A percentile compares a stretch with the other conserved stretches of the same genome.
These are phyloP conservation scores for Carex arenaria DNA, from an alignment of 202 grass and related monocot species.

Conservation along the genomic window DNA sequence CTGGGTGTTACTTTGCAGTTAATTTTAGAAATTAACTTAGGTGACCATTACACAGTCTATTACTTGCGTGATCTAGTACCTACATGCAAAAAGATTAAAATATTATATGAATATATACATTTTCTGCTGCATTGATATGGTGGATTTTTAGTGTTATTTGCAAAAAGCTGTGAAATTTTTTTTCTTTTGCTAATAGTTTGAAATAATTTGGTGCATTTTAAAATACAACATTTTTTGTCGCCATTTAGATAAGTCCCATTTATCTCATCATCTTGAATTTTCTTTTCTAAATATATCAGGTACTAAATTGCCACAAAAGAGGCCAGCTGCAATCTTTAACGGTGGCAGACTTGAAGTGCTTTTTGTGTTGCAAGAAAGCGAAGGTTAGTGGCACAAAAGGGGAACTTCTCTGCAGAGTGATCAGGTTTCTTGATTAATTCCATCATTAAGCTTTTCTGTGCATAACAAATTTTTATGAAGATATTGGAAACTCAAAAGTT, in stretches of 20 bases:
- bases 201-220: neutral
- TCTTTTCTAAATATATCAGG: constrained; percentile 36
- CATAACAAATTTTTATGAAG: neutral
- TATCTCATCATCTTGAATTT: neutral
- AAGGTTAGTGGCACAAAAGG: constrained; percentile 84
- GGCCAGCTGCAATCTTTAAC: constrained; percentile 56
- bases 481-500: neutral
- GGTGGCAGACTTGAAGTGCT: constrained; percentile 62
- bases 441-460: neutral
- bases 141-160: neutral
- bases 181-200: neutral
- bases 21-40: neutral
- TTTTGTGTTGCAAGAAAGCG: constrained; percentile 55
- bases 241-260: neutral
- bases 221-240: neutral
- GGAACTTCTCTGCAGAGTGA: constrained; percentile 50
- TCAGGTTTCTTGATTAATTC: constrained; percentile 48
- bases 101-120: neutral
- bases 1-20: neutral
- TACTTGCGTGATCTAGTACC: neutral
- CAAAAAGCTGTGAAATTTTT: neutral
- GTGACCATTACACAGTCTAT: neutral
- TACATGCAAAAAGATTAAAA: neutral
- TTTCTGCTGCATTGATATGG: neutral
- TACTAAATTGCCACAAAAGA: constrained; percentile 49